A percentile compares a stretch with the other conserved stretches of the same genome.
Evolutionary conservation across 306 rosid genomes (phyloP).

Genomic region (Fragaria iinumae): DNA sequence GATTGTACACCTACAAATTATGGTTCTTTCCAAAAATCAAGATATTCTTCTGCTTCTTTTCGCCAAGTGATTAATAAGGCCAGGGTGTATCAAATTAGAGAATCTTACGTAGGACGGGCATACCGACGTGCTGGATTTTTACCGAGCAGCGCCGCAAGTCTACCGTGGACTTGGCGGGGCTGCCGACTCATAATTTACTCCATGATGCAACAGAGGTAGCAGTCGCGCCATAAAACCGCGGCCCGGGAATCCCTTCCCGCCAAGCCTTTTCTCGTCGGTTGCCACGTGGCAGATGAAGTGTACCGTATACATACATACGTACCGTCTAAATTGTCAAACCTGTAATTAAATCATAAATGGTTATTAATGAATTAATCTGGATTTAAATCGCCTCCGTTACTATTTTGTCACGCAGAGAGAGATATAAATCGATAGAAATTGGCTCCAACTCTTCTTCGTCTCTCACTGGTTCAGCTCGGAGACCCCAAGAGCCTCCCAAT

Average conservation of each 20-base stretch:
- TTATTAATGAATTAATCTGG: background rate
- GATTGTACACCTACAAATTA: background rate
- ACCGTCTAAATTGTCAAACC: background rate
- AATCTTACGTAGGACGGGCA: no score
- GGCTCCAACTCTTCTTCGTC: background rate
- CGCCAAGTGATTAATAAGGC: background rate
- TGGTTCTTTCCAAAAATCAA: background rate
- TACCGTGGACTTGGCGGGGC: background rate
- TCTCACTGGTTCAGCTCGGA: background rate
- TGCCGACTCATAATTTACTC: background rate
- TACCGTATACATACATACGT: no score
- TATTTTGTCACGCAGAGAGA: background rate
- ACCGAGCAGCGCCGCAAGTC: background rate
- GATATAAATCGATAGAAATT: background rate
- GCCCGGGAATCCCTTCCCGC: slow-evolving; percentile 26
- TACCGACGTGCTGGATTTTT: background rate
- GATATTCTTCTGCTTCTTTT: background rate
- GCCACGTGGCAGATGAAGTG: slow-evolving; percentile 27
- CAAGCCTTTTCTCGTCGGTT: slow-evolving; percentile 9
- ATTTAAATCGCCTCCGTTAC: background rate
- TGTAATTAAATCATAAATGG: background rate
- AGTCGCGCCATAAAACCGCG: background rate
- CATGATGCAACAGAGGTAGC: background rate
- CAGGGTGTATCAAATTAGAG: no score
- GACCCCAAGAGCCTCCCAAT: background rate